Conservation (phyloP, 108 stramenopile species). For the Bacterosira constricta region DNA sequence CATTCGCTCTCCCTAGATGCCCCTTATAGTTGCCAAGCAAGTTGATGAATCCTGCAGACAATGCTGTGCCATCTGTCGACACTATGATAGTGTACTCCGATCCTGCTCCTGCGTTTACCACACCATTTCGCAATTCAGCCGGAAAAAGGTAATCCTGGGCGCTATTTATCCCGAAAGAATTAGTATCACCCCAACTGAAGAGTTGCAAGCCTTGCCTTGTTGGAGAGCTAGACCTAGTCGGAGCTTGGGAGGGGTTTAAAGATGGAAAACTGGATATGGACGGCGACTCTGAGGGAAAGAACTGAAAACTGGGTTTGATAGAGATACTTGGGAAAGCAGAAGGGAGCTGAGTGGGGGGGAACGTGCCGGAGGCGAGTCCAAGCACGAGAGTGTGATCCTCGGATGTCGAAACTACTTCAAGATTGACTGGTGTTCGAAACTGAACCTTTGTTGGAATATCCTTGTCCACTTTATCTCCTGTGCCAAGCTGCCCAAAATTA, state of each 20-base stretch:
- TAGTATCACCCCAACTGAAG: slow-evolving; percentile 37
- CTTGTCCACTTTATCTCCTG: slow-evolving; percentile 34
- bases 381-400: slow-evolving; percentile 45
- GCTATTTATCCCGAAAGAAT: slow-evolving; percentile 28
- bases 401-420: slow-evolving; percentile 29
- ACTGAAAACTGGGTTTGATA: too few species aligned
- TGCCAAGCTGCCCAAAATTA: slow-evolving; percentile 40
- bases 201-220: background rate
- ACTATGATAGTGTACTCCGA: slow-evolving; percentile 42
- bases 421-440: slow-evolving; percentile 7
- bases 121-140: slow-evolving; percentile 11
- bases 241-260: too few species aligned
- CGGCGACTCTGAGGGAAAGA: too few species aligned
- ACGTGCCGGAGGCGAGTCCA: slow-evolving; percentile 4
- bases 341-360: slow-evolving; percentile 7
- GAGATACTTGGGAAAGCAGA: background rate
- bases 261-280: background rate
- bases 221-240: too few species aligned
- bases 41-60: slow-evolving; percentile 44
- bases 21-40: slow-evolving; percentile 44
- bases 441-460: slow-evolving; percentile 34
- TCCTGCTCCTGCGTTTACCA: slow-evolving; percentile 26
- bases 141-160: slow-evolving; percentile 8
- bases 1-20: slow-evolving; percentile 27
- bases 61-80: slow-evolving; percentile 34